Conservation (phyloP, 2,329 filamentous ascomycete genomes). For the Waltergamsia citrina region DNA sequence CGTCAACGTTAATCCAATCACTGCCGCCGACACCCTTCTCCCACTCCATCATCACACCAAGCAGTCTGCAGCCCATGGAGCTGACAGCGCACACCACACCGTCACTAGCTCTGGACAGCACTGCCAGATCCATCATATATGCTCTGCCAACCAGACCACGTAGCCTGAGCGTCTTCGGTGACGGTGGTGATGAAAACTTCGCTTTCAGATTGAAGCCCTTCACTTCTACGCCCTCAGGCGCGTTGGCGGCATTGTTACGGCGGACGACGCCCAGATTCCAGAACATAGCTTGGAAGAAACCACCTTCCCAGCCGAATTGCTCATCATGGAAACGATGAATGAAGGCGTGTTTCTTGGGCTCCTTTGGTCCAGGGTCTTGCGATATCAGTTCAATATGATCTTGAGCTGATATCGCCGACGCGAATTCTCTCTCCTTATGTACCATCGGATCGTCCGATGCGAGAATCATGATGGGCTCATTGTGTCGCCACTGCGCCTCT, state of each 20-base stretch:
- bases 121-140: slow-evolving; percentile 71
- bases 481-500: slow-evolving; percentile 12
- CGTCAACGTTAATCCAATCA: slow-evolving; percentile 74
- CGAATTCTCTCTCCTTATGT: slow-evolving; percentile 56
- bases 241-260: slow-evolving; percentile 27
- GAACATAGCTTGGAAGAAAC: slow-evolving; percentile 76
- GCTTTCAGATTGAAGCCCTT: slow-evolving; percentile 12
- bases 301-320: slow-evolving; percentile 78
- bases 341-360: slow-evolving; percentile 19
- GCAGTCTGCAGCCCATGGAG: slow-evolving; percentile 59
- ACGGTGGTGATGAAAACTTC: slow-evolving; percentile 20
- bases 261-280: slow-evolving; percentile 58
- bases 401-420: slow-evolving; percentile 55
- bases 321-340: slow-evolving; percentile 38
- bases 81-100: slow-evolving; percentile 69
- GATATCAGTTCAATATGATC: slow-evolving; percentile 67
- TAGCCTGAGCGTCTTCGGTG: slow-evolving; percentile 51
- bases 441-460: slow-evolving; percentile 78
- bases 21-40: slow-evolving; percentile 51
- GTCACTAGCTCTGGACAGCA: slow-evolving; percentile 60
- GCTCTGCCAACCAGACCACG: slow-evolving; percentile 69
- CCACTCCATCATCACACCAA: slow-evolving; percentile 86
- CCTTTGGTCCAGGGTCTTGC: slow-evolving; percentile 37
- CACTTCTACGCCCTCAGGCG: slow-evolving; percentile 15
- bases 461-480: slow-evolving; percentile 40